A percentile compares a stretch with the other conserved stretches of the same genome.
These are phyloP conservation scores for Lactarius akahatsu DNA, from an alignment of 768 basidiomycete species.

Conservation along the genomic window DNA sequence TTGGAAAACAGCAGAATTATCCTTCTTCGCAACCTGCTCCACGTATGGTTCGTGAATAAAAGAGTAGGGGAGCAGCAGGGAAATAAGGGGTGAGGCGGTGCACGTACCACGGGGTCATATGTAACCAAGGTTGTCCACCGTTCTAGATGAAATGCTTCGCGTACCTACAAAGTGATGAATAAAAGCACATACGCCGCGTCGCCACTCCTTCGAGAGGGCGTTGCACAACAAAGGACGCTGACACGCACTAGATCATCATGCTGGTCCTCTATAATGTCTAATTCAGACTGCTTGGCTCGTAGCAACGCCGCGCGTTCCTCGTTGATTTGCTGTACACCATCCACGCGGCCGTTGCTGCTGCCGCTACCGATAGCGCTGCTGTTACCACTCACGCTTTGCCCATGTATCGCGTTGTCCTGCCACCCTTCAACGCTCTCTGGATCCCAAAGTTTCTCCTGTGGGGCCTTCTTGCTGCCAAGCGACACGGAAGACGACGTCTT, in stretches of 20 bases:
- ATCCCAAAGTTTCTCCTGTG: constrained; percentile 15
- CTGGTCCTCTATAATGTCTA: constrained; percentile 57
- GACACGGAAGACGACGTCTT: constrained; percentile 22
- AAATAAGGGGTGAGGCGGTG: background rate
- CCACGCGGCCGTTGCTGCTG: background rate
- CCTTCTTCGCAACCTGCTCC: constrained; percentile 64
- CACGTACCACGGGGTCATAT: constrained; percentile 70
- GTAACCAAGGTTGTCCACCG: constrained; percentile 71
- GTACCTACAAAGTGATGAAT: constrained; percentile 48
- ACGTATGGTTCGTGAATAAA: background rate
- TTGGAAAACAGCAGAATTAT: constrained; percentile 69
- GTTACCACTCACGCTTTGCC: constrained; percentile 8
- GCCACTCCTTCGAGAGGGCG: constrained; percentile 1
- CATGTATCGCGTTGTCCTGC: background rate
- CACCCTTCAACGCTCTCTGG: constrained; percentile 2
- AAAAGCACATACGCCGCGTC: background rate
- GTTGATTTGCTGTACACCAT: constrained; percentile 32
- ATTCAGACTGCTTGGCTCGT: constrained; percentile 55
- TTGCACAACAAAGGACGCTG: constrained; percentile 2
- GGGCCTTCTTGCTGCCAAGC: constrained; percentile 8
- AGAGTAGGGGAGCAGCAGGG: background rate
- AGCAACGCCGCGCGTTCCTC: constrained; percentile 49
- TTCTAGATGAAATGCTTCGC: constrained; percentile 89
- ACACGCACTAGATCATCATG: constrained; percentile 73
- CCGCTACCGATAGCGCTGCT: constrained; percentile 18